Evolutionary conservation across 2,329 filamentous ascomycete species (phyloP).

Genomic region (Parasarocladium wereldwijsianum): DNA sequence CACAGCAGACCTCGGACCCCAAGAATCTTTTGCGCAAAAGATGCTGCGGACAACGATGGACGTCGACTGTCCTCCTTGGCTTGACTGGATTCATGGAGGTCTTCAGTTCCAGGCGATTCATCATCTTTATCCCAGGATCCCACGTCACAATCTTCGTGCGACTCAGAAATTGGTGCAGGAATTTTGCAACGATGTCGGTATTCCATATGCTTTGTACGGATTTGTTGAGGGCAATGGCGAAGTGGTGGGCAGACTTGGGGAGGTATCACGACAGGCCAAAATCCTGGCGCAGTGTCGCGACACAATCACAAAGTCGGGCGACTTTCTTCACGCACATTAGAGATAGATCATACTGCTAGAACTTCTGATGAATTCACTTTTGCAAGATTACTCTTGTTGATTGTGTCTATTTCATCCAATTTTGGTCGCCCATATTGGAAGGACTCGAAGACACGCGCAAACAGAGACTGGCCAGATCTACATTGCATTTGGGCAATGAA

Average conservation of each 20-base stretch:
- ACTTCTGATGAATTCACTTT: too few relatives aligned
- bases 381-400: too few relatives aligned
- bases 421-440: too few relatives aligned
- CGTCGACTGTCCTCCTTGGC: slow-evolving; percentile 65
- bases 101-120: slow-evolving; percentile 74
- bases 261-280: slow-evolving; percentile 61
- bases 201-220: slow-evolving; percentile 67
- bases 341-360: too few relatives aligned
- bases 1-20: slow-evolving; percentile 62
- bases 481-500: too few relatives aligned
- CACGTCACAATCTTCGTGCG: slow-evolving; percentile 60
- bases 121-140: slow-evolving; percentile 64
- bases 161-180: slow-evolving; percentile 58
- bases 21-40: slow-evolving; percentile 70
- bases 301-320: slow-evolving; percentile 15
- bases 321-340: slow-evolving; percentile 2
- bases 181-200: slow-evolving; percentile 62
- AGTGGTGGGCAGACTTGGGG: slow-evolving; percentile 57
- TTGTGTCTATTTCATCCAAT: too few relatives aligned
- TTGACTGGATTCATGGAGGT: slow-evolving; percentile 71
- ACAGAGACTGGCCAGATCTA: too few relatives aligned
- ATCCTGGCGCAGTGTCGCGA: slow-evolving; percentile 58
- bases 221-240: slow-evolving; percentile 67
- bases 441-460: too few relatives aligned
- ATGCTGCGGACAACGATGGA: slow-evolving; percentile 84